phyloP scores from a whole-genome alignment of 1,139 yeast species.

The Casaregolazyma suthepensis region DNA sequence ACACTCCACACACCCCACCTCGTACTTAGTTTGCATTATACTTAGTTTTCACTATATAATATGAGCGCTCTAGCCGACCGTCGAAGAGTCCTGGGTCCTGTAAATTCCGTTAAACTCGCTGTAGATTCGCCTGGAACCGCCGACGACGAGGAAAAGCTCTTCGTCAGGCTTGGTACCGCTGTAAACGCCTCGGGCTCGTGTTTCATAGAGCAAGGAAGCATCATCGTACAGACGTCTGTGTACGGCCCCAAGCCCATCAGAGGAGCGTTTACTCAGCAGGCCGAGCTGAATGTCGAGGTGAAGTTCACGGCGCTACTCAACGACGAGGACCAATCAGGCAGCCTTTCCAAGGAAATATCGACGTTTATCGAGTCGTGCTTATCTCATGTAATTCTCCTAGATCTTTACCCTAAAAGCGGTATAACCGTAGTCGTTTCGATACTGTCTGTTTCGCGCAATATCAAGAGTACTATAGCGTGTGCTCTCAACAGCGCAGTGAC shows the following conservation, averaged over 20 bases:
- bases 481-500: conserved; percentile 56
- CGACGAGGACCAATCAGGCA: conserved; percentile 24
- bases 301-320: conserved; percentile 41
- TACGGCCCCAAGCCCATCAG: conserved; percentile 88
- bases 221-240: conserved; percentile 61
- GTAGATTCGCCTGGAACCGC: conserved; percentile 8
- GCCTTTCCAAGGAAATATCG: conserved; percentile 47
- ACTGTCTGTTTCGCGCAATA: conserved; percentile 41
- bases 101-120: conserved; percentile 28
- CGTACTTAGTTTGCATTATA: background rate
- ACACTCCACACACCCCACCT: background rate
- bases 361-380: conserved; percentile 54
- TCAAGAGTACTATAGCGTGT: conserved; percentile 33
- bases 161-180: conserved; percentile 50
- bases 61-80: conserved; percentile 31
- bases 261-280: conserved; percentile 66
- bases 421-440: conserved; percentile 74
- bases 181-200: conserved; percentile 81
- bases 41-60: background rate
- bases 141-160: conserved; percentile 14
- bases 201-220: conserved; percentile 61
- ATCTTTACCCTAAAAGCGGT: conserved; percentile 82
- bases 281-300: conserved; percentile 62
- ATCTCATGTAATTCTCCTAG: conserved; percentile 56
- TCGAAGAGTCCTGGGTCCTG: conserved; percentile 35